These are phyloP conservation scores for Solanum medicagineum DNA, from an alignment of 257 asterid genomes.

Conservation along the genomic window DNA sequence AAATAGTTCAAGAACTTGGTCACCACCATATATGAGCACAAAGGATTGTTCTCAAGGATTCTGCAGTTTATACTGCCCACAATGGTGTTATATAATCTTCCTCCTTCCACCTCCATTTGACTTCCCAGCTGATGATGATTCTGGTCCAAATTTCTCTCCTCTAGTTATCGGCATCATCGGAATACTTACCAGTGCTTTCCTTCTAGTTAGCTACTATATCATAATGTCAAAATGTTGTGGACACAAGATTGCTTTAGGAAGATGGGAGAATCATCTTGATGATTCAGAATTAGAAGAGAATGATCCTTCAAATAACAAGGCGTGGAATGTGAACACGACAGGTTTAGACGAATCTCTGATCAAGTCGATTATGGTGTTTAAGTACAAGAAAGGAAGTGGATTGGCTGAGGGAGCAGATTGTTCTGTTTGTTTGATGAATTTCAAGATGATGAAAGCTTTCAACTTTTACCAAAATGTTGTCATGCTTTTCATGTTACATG, in stretches of 20 bases:
- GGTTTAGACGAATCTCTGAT: constrained; percentile 33
- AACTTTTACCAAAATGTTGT: constrained; percentile 37
- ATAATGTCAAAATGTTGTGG: constrained; percentile 32
- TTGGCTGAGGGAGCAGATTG: constrained; percentile 22
- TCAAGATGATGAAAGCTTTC: constrained; percentile 31
- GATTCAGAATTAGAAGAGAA: constrained; percentile 4
- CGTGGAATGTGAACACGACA: constrained; percentile 12
- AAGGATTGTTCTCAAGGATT: constrained; percentile 45
- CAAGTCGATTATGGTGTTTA: constrained; percentile 21
- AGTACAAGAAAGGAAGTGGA: constrained; percentile 22
- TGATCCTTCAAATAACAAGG: constrained; percentile 11
- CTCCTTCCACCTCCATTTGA: constrained; percentile 38
- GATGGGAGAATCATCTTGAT: background rate
- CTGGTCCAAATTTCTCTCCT: constrained; percentile 25
- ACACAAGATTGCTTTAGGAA: constrained; percentile 5
- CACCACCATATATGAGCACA: constrained; percentile 19
- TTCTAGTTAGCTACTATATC: constrained; percentile 37
- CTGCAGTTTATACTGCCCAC: constrained; percentile 40
- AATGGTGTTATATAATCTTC: constrained; percentile 38
- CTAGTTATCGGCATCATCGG: constrained; percentile 32
- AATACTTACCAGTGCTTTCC: constrained; percentile 28
- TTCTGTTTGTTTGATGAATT: constrained; percentile 46
- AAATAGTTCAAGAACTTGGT: constrained; percentile 22
- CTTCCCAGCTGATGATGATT: constrained; percentile 1
- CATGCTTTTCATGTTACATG: constrained; percentile 50